A percentile compares a stretch with the other conserved stretches of the same genome.
Conservation (phyloP, 2,329 filamentous ascomycete species). For the Endothia cerciana region DNA sequence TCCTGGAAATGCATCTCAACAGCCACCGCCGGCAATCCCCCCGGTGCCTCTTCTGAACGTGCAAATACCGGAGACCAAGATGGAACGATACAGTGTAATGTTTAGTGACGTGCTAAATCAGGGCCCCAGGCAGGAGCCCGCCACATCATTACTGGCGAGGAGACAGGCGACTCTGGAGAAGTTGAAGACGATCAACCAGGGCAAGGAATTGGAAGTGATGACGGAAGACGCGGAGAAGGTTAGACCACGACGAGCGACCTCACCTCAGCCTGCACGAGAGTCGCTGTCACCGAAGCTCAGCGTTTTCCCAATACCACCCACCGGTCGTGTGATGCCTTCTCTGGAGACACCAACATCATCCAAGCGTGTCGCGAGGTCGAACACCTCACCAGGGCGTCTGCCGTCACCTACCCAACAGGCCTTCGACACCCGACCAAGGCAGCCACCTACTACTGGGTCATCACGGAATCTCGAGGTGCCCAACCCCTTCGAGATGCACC, state of each 20-base stretch:
- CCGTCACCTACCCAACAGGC: conserved; percentile 46
- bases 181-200: conserved; percentile 53
- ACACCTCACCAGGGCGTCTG: conserved; percentile 57
- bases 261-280: conserved; percentile 44
- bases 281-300: conserved; percentile 49
- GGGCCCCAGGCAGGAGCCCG: conserved; percentile 35
- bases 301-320: conserved; percentile 47
- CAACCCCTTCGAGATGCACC: conserved; percentile 24
- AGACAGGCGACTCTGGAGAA: conserved; percentile 63
- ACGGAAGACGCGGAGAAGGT: conserved; percentile 42
- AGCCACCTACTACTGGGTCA: conserved; percentile 11
- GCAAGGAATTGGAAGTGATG: conserved; percentile 24
- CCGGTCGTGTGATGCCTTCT: conserved; percentile 28
- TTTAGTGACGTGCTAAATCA: conserved; percentile 74
- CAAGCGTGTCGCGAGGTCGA: conserved; percentile 52
- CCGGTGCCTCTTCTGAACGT: conserved; percentile 64
- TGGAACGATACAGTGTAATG: conserved; percentile 96
- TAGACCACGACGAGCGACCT: conserved; percentile 50
- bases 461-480: conserved; percentile 23
- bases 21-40: conserved; percentile 16
- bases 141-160: conserved; percentile 54
- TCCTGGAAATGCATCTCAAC: conserved; percentile 11
- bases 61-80: conserved; percentile 76
- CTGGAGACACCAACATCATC: conserved; percentile 35
- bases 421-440: conserved; percentile 36